These are phyloP conservation scores for Blastobotrys proliferans DNA, from an alignment of 1,139 yeast genomes.

Conservation along the genomic window DNA sequence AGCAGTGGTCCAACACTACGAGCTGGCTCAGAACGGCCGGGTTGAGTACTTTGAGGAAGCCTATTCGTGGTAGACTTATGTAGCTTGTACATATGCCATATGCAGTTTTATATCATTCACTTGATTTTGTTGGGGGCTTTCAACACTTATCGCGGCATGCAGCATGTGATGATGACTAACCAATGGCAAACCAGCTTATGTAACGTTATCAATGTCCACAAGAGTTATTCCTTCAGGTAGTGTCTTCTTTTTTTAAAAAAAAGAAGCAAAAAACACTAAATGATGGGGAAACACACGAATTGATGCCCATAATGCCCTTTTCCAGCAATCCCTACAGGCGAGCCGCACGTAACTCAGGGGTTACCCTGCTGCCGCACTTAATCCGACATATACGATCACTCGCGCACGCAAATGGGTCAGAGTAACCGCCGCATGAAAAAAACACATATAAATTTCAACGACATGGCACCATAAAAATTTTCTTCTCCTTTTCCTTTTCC, in stretches of 20 bases:
- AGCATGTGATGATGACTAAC: not conserved
- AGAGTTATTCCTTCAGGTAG: too few species aligned
- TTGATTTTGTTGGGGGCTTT: not conserved
- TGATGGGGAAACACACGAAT: too few species aligned
- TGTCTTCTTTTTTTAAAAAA: too few species aligned
- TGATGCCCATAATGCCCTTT: too few species aligned
- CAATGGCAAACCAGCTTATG: too few species aligned
- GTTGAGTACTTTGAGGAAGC: slow-evolving; percentile 40
- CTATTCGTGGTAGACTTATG: slow-evolving; percentile 31
- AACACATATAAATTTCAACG: not conserved
- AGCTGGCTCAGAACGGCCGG: slow-evolving; percentile 31
- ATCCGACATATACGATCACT: too few species aligned
- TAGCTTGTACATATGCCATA: not conserved
- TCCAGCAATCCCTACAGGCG: too few species aligned
- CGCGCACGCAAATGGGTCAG: too few species aligned
- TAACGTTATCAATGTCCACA: too few species aligned
- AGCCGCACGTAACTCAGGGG: too few species aligned
- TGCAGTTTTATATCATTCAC: not conserved
- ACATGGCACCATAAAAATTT: not conserved
- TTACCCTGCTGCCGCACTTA: too few species aligned
- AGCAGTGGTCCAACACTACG: slow-evolving; percentile 28
- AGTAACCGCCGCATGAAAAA: not conserved
- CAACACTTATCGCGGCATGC: not conserved
- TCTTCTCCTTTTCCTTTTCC: slow-evolving; percentile 4
- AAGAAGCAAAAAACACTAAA: too few species aligned